A percentile compares a stretch with the other conserved stretches of the same genome.
Evolutionary conservation across 495 filamentous ascomycete genomes (phyloP).

Genomic region (Schizothecium vesticola): DNA sequence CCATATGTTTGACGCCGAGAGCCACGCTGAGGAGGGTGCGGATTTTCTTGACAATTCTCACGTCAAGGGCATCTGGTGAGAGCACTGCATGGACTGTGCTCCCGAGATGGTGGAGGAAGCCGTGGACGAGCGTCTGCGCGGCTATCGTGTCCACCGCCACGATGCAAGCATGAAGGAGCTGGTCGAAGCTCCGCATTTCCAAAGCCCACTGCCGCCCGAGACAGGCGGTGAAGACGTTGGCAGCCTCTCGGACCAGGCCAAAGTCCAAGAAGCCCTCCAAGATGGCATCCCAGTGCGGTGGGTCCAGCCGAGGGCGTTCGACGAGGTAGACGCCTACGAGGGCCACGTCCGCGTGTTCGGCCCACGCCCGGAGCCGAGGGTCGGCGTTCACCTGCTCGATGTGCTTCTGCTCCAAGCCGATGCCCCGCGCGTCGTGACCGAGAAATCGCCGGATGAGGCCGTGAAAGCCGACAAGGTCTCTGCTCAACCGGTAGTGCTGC

Average conservation of each 20-base stretch:
- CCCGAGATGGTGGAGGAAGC: neutral
- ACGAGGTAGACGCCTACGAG: constrained; percentile 15
- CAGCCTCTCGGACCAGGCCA: constrained; percentile 28
- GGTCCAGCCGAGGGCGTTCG: constrained; percentile 23
- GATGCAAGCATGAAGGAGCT: neutral
- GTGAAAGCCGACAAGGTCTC: constrained; percentile 36
- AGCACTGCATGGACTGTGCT: neutral
- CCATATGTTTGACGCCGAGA: neutral
- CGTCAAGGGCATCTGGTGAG: neutral
- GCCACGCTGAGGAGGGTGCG: neutral
- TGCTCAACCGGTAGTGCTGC: constrained; percentile 45
- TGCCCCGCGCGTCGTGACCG: constrained; percentile 16
- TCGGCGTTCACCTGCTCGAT: neutral
- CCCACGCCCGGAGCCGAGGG: constrained; percentile 17
- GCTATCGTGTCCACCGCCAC: neutral
- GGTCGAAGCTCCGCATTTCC: neutral
- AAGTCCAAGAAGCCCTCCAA: constrained; percentile 37
- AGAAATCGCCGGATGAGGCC: constrained; percentile 36
- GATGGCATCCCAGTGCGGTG: constrained; percentile 30
- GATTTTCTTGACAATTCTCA: neutral
- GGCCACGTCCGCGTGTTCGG: constrained; percentile 4
- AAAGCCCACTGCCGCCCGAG: constrained; percentile 14
- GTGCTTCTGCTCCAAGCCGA: neutral
- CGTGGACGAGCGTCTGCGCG: neutral
- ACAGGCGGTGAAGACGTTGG: constrained; percentile 29